A percentile compares a stretch with the other conserved stretches of the same genome.
These are phyloP conservation scores for Carex arenaria DNA, from an alignment of 202 grass and related monocot species.

Conservation along the genomic window DNA sequence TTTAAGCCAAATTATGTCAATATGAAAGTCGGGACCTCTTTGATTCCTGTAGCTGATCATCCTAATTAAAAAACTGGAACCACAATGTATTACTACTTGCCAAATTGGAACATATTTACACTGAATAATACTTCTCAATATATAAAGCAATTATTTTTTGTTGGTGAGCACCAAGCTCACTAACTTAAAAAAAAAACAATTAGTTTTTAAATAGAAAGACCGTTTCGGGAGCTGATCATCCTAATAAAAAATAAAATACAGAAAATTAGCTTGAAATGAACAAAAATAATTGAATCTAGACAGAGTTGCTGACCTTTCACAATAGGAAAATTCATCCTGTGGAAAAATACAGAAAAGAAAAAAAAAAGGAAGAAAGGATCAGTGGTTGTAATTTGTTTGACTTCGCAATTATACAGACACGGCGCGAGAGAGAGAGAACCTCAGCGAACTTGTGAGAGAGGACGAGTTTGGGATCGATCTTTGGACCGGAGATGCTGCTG, in stretches of 20 bases:
- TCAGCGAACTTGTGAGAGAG: slow-evolving; percentile 69
- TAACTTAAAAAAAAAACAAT: not conserved
- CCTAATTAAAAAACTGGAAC: not conserved
- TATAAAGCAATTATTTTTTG: not conserved
- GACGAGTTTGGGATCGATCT: slow-evolving; percentile 48
- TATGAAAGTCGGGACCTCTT: not conserved
- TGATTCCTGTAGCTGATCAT: not conserved
- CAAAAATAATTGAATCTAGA: not conserved
- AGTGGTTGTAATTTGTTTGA: not conserved
- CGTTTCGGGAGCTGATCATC: not conserved
- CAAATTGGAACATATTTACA: not conserved
- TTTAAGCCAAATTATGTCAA: not conserved
- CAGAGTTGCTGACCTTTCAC: slow-evolving; percentile 46
- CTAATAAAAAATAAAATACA: not conserved
- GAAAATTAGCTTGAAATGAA: not conserved
- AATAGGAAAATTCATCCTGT: slow-evolving; percentile 61
- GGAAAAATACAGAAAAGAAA: not conserved
- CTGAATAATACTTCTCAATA: not conserved
- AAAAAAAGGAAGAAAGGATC: not conserved
- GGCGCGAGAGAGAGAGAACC: slow-evolving; percentile 30
- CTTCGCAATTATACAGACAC: not conserved
- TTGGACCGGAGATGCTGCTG: not conserved
- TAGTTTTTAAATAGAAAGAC: not conserved
- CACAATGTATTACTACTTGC: not conserved
- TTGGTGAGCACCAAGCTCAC: too few relatives aligned